Base-by-base conservation (phyloP, 805 yeast species). In the Ogataea thermomethanolica region DNA sequence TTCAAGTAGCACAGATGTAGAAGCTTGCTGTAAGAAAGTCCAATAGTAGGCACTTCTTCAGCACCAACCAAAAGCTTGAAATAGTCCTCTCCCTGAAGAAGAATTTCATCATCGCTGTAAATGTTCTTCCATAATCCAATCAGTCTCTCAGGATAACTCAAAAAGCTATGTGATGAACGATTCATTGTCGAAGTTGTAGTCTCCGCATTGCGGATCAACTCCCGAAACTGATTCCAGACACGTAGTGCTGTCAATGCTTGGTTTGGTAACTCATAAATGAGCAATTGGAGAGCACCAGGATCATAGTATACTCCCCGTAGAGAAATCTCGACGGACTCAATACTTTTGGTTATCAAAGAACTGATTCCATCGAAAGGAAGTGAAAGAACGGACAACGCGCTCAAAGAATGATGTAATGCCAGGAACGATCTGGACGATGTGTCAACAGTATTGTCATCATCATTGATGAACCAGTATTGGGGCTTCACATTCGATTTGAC, bases 291-390 rank as follows among this genome's bases (percentile, higher is more conserved):
- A 3, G 55, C 38, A 15, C 43, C 47, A 7, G 22, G 25, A 13
- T 58, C 50, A 10, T 69, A 59, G 1, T 65, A 50, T 1, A 62
- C 54, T 0, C 86, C 86, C 43, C 95, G 66, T 23, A 81, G 56
- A 0, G 83, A 64, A 9, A 85, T 76, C 51, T 87, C 96, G 7
- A 76, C 60, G 2, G 85, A 74, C 39, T 78, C 76, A 14, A 84
- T 72, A 0, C 85, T 77, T 48, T 74, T 75, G 1, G 77, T 67
- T 11, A 85, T 50, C 1, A 53, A 37, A 1, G 57, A 44, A 24
- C 58, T 58, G 25, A 61, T 46, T 5, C 62, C 59, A 27, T 60
- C 66, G 42, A 58, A 56, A 11, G 66, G 64, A 2, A 56, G 49
- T 4, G 62, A 50, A 7, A 61, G 40, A 3, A 47, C 28, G 2